phyloP scores from a whole-genome alignment of 345 rosid species.

The Camelina laxa region DNA sequence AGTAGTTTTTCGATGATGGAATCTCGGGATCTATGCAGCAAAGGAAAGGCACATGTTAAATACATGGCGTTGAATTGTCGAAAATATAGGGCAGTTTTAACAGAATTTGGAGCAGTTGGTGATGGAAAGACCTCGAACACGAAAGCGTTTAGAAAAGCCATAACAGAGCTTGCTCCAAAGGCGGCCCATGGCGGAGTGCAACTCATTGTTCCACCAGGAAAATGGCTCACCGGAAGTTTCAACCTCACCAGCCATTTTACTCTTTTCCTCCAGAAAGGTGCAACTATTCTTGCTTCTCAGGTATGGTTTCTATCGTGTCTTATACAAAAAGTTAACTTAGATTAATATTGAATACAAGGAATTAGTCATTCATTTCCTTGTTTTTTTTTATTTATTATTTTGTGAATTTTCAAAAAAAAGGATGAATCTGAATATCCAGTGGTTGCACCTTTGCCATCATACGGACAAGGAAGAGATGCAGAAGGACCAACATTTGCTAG shows the following conservation, averaged over 20 bases:
- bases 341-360: background rate
- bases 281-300: constrained; percentile 74
- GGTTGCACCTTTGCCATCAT: constrained; percentile 63
- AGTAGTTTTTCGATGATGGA: constrained; percentile 38
- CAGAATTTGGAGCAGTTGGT: constrained; percentile 79
- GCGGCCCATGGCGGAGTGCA: constrained; percentile 71
- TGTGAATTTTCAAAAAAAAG: constrained; percentile 45
- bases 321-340: background rate
- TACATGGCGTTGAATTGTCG: constrained; percentile 61
- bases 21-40: background rate
- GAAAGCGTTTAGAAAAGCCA: constrained; percentile 58
- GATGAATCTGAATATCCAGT: constrained; percentile 70
- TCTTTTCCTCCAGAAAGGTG: constrained; percentile 68
- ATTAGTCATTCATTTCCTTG: constrained; percentile 4
- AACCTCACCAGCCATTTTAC: constrained; percentile 88
- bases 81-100: constrained; percentile 61
- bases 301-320: constrained; percentile 48
- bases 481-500: constrained; percentile 59
- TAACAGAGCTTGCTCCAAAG: constrained; percentile 53
- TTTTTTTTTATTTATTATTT: background rate
- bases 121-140: constrained; percentile 83
- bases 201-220: constrained; percentile 77
- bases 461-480: constrained; percentile 78
- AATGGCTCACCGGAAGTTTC: constrained; percentile 84
- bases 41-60: background rate